These are phyloP conservation scores for Hypoxylon rubiginosum DNA, from an alignment of 2,329 filamentous ascomycete genomes.

Conservation along the genomic window DNA sequence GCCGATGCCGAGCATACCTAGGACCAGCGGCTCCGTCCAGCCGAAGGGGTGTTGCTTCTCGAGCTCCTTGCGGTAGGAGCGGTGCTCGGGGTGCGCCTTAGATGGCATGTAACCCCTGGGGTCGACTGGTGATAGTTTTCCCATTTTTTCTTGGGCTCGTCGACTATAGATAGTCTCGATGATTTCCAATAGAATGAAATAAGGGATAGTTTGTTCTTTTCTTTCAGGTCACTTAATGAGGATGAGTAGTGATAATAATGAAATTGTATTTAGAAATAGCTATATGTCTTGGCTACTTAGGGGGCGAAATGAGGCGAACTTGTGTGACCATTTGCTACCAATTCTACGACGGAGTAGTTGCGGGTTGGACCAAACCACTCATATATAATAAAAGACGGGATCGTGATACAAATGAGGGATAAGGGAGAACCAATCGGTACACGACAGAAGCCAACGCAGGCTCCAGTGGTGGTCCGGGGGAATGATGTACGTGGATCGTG, in stretches of 20 bases:
- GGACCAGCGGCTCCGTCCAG: constrained; percentile 53
- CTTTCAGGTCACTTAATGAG: neutral
- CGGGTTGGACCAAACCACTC: constrained; percentile 2
- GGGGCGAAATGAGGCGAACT: neutral
- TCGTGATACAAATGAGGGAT: constrained; percentile 24
- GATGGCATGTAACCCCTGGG: constrained; percentile 49
- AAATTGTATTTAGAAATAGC: neutral
- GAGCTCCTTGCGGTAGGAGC: constrained; percentile 54
- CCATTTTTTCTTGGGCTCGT: constrained; percentile 17
- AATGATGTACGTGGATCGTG: constrained; percentile 24
- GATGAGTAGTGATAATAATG: neutral
- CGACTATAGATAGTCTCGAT: neutral
- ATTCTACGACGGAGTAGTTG: neutral
- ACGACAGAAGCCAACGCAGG: constrained; percentile 13
- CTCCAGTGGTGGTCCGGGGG: neutral
- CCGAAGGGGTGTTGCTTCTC: constrained; percentile 59
- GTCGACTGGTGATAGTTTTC: constrained; percentile 33
- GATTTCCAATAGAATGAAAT: neutral
- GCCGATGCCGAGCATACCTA: constrained; percentile 52
- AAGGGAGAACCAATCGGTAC: constrained; percentile 9
- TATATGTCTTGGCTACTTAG: neutral
- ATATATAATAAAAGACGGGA: constrained; percentile 14
- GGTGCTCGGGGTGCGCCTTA: constrained; percentile 56
- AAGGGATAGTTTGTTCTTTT: neutral
- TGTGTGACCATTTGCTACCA: neutral